Base-by-base conservation (phyloP, 345 rosid species). In the Lenwebbia sp. region DNA sequence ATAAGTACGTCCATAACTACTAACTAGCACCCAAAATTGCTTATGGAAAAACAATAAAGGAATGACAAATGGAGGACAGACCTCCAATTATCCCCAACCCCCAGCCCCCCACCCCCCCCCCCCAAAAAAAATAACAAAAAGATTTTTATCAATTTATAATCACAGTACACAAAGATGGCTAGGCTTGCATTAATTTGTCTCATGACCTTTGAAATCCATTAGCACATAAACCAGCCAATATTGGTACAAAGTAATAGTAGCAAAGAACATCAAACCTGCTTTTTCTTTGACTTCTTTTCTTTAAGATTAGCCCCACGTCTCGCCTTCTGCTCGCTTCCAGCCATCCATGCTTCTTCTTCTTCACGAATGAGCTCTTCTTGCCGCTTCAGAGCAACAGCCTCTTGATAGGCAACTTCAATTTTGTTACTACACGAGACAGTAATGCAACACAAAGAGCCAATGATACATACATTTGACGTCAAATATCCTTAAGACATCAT, bases 331-430 rank as follows among this genome's bases (percentile, higher is more conserved):
- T 95, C 97, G 70, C 89, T 94, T 89, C 89, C 98, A 86, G 94
- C 98, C 85, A 93, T 90, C 92, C 96, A 92, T 13, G 93, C 96
- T 87, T 91, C 97, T 91, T 97, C 98, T 91, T 96, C 99, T 90
- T 96, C 98, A 84, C 98, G 98, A 82, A 97, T 97, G 86, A 97
- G 94, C 91, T 96, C 98, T 86, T 97, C 99, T 90, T 97, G 99
- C 92, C 94, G 93, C 90, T 90, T 94, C 92, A 92, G 90, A 76
- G 99, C 98, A 90, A 95, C 95, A 55, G 98, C 96, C 90, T 97
- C 99, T 95, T 95, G 97, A 89, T 97, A 95, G 84, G 99, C 93
- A 90, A 90, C 95, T 90, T 96, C 98, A 90, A 96, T 94, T 90
- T 94, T 96, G 89, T 92, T 93, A 93, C 99, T 96, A 93, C 82